phyloP scores from a whole-genome alignment of 352 stramenopile species.

The Pythium brachiatum region DNA sequence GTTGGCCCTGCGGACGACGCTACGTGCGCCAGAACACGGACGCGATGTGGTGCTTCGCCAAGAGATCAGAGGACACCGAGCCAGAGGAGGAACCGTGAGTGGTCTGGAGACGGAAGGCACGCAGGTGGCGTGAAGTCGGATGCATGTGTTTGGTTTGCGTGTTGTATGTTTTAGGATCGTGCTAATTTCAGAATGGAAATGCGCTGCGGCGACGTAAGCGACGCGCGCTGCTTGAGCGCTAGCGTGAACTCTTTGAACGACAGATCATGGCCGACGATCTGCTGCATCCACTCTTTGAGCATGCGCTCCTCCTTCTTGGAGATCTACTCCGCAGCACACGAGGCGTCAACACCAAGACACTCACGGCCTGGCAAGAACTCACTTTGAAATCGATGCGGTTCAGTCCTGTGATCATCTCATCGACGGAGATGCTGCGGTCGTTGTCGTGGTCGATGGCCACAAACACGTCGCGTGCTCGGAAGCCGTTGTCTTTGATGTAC shows the following conservation, averaged over 20 bases:
- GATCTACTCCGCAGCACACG: conserved; percentile 25
- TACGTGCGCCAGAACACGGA: conserved; percentile 11
- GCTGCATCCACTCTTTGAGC: conserved; percentile 47
- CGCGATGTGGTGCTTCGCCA: conserved; percentile 16
- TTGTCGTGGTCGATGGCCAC: conserved; percentile 45
- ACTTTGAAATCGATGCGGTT: conserved; percentile 49
- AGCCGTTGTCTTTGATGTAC: conserved; percentile 48
- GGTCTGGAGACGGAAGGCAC: neutral
- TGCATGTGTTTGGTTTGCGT: neutral
- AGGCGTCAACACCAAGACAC: neutral
- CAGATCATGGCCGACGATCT: conserved; percentile 46
- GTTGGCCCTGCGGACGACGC: conserved; percentile 18
- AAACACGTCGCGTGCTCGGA: conserved; percentile 47
- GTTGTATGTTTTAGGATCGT: neutral
- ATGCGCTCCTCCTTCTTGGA: conserved; percentile 39
- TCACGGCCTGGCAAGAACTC: neutral
- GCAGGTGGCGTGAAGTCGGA: neutral
- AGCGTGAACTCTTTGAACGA: conserved; percentile 59
- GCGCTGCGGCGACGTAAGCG: conserved; percentile 41
- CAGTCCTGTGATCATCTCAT: conserved; percentile 49
- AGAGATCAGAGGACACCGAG: neutral
- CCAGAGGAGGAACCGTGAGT: neutral
- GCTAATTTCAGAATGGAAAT: conserved; percentile 38
- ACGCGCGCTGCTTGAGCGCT: conserved; percentile 52
- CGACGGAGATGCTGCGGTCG: conserved; percentile 31